Base-by-base conservation (phyloP, 2,329 filamentous ascomycete genomes). In the Hirsutella thompsonii region DNA sequence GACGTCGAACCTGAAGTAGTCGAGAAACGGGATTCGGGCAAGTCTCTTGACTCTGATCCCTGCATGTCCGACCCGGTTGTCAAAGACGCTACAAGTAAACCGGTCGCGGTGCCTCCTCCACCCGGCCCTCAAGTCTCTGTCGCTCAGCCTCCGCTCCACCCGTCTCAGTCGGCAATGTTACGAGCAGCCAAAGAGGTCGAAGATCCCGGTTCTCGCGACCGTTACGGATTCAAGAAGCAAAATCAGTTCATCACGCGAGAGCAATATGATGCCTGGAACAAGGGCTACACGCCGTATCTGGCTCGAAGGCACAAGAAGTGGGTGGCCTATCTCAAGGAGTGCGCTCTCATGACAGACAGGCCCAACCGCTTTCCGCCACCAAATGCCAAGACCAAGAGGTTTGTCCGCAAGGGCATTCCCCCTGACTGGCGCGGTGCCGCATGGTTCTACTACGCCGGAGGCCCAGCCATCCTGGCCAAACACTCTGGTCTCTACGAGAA, bases 391-490 rank as follows among this genome's bases (percentile, higher is more conserved):
- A 78, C 92, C 35, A 94, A 93, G 62, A 76, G 88, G 16, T 95
- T 92, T 56, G 76, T 94, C 38, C 79, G 89, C 39, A 96, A 95
- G 60, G 90, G 90, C 14, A 90, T 95, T 38, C 90, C 90, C 3
- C 86, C 89, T 0, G 87, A 94, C 49, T 94, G 88, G 79, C 78
- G 90, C 53, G 90, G 90, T n/a, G 83, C 85, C 5, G 90, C 90
- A 36, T 96, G 90, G 90, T 96, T 94, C 60, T 95, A 84, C 64
- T 96, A 95, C 57, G 87, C 88, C 10, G 87, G 87, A 18, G 90
- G 90, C 1, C 87, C 87, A 20, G 78, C 80, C 36, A 82, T 87
- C 48, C 60, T 94, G 44, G 74, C 78, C 39, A 81, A 85, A 53
- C 76, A 93, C 51, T 73, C 78, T 5, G 85, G 85, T 1, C 66